Evolutionary conservation across 2,329 filamentous ascomycete species (phyloP), one percentile per base, ranked within the genome.

Genomic region (Botryotinia narcissicola): DNA sequence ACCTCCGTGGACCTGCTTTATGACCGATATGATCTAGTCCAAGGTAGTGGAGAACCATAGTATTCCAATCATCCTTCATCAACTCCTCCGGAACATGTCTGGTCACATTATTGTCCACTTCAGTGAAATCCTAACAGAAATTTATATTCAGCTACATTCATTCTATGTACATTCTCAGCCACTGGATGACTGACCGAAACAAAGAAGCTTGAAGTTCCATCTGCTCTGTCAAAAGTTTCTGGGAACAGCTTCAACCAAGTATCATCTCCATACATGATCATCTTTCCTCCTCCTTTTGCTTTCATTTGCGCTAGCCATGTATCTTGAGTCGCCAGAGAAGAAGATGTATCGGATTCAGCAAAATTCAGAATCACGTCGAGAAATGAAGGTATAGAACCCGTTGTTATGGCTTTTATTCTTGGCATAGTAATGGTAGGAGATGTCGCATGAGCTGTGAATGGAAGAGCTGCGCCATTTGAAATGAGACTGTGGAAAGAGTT

Each of bases 401-500:
- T 98, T 0, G 96, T 99, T 76, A 99, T 94, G 67, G 96, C 94
- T 84, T 99, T 99, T 79, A 99, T 91, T 75, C 95, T 91, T 60
- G 96, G 96, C 96, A 99, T 98, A 29, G 96, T 99, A 75, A 99
- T 95, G 12, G 96, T 99, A 2, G 96, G 96, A 70, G 97, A 94
- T n/a, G 93, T 92, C 29, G 96, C 96, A 87, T 97, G 92, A 48
- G 95, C 95, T 46, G 96, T 99, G 81, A 97, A 99, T 4, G 96
- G 96, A 54, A 98, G 86, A 10, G 96, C 97, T 74, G 88, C 87
- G 74, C 95, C 95, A 78, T 94, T 97, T 51, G 67, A 74, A 44
- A 79, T 77, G 29, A 78, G 80, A 76, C 75, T 79, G 61, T 57
- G 48, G 42, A 20, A 35, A 32, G 60, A 59, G 72, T 69, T 70